Base-by-base conservation (phyloP, 169 alveolate species). In the Neospora caninum region DNA sequence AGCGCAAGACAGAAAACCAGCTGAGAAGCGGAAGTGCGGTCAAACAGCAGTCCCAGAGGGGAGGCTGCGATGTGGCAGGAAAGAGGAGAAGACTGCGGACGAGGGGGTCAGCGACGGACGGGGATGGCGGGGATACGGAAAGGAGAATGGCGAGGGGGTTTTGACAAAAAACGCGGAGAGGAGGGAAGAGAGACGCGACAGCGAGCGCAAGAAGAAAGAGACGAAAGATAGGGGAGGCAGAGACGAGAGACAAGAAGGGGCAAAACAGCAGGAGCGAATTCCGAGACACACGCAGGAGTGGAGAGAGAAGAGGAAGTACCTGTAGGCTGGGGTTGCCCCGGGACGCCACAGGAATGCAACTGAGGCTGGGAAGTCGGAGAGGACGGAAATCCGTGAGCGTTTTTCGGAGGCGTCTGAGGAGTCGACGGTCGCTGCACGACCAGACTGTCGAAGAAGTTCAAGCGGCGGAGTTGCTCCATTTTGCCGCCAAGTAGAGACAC, bases 381-480 rank as follows among this genome's bases (percentile, higher is more conserved):
- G 16, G 49, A 38, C 22, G 95, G n/a, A 16, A 18, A 22, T 39
- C 31, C 34, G n/a, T 80, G 58, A 18, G 2, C 64, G 80, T 80
- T 41, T 34, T 88, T 67, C 34, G 82, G n/a, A 0, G 20, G 18
- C 67, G 43, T 43, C 58, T 69, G 45, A 25, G 36, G 88, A 36
- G 41, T 42, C 58, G 73, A 38, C 69, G 31, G 34, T 36, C 34
- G 22, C 58, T 88, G 88, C 39, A 92, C 95, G 22, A 92, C 49
- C 43, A 80, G 83, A n/a, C 95, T 53, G 53, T 92, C 93, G 73
- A 92, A 92, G 67, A 92, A 92, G 53, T 45, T 86, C 54, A 92
- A 92, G 89, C 93, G 93, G 49, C 95, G 88, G 69, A 92, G 93
- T 82, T 92, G 92, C 95, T 92, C 93, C 95, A 92, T 92, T 45